Percentiles rank a stretch among this genome's conserved stretches.
Evolutionary conservation across 495 filamentous ascomycete genomes (phyloP).

Genomic region (Evernia prunastri): DNA sequence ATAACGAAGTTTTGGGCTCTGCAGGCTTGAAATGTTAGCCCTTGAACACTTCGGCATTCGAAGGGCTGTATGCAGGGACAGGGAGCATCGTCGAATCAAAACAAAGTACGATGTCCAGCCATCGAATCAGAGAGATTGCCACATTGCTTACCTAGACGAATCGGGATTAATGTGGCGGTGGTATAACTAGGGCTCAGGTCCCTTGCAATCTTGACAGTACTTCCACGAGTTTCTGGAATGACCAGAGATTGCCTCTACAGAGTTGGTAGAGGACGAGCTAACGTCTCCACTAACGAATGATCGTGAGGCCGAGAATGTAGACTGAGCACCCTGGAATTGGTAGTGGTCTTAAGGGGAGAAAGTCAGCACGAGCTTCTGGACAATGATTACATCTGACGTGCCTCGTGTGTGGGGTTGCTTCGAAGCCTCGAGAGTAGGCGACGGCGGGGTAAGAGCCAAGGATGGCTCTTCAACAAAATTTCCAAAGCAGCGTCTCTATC

Average conservation of each 20-base stretch:
- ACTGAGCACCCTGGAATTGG: conserved; percentile 13
- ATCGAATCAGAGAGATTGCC: conserved; percentile 10
- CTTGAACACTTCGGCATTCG: not conserved
- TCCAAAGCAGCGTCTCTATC: not conserved
- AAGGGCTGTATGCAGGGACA: conserved; percentile 6
- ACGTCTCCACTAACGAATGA: conserved; percentile 24
- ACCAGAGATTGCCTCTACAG: conserved; percentile 15
- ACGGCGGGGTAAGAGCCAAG: not conserved
- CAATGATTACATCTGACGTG: not conserved
- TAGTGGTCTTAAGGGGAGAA: conserved; percentile 15
- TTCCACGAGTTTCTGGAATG: conserved; percentile 18
- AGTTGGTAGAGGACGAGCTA: conserved; percentile 26
- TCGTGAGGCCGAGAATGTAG: conserved; percentile 22
- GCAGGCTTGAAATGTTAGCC: conserved; percentile 10
- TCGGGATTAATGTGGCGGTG: conserved; percentile 8
- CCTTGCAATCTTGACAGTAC: conserved; percentile 23
- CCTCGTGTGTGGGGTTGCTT: not conserved
- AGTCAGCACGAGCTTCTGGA: conserved; percentile 8
- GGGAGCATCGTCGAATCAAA: not conserved
- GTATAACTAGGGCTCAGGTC: conserved; percentile 4
- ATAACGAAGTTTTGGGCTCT: conserved; percentile 14
- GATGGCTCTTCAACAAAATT: not conserved
- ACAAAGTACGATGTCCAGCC: conserved; percentile 6
- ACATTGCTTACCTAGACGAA: conserved; percentile 12
- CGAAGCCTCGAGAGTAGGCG: not conserved